Percentiles rank a stretch among this genome's conserved stretches.
phyloP scores from a whole-genome alignment of 495 filamentous ascomycete genomes.

The Podospora appendiculata region DNA sequence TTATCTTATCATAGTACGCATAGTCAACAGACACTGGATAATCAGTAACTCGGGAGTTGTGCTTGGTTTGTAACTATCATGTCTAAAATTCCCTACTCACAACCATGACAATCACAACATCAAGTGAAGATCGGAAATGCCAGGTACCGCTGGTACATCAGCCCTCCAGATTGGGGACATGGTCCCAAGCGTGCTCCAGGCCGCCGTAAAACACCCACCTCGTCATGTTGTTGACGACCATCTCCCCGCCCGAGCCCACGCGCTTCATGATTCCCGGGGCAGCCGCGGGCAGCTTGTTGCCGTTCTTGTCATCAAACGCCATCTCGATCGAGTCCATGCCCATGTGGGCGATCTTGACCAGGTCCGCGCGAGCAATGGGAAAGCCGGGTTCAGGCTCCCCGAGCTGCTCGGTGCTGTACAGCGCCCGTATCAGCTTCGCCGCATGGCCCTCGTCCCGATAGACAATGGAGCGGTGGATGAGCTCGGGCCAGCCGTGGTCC shows the following conservation, averaged over 20 bases:
- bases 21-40: too few relatives aligned
- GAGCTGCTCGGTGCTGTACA: not conserved
- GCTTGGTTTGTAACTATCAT: too few relatives aligned
- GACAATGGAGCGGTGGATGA: not conserved
- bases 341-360: conserved; percentile 8
- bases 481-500: conserved; percentile 6
- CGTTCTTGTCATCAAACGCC: not conserved
- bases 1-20: too few relatives aligned
- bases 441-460: conserved; percentile 5
- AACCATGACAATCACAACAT: too few relatives aligned
- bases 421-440: conserved; percentile 2
- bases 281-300: not conserved
- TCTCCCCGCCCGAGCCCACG: not conserved
- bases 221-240: not conserved
- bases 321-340: conserved; percentile 6
- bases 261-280: not conserved
- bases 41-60: too few relatives aligned
- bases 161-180: not conserved
- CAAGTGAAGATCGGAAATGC: too few relatives aligned
- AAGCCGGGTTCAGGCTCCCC: not conserved
- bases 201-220: conserved; percentile 1
- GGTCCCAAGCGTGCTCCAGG: conserved; percentile 1
- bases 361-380: not conserved
- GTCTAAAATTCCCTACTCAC: too few relatives aligned
- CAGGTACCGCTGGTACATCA: too few relatives aligned